phyloP scores from a whole-genome alignment of 208 protist genomes.

The Leishmania guyanensis region DNA sequence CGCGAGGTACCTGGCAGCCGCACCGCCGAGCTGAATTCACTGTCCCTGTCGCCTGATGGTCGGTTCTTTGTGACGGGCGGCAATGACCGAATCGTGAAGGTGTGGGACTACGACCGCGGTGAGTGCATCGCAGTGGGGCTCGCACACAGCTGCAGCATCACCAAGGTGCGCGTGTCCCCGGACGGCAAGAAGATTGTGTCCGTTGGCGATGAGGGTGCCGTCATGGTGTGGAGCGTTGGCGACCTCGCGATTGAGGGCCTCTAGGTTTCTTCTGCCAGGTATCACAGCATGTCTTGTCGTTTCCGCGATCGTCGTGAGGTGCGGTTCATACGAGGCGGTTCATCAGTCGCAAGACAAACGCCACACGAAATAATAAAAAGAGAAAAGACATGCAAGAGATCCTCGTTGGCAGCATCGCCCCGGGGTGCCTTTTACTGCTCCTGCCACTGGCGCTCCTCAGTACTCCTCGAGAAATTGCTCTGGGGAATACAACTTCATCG shows the following conservation, averaged over 20 bases:
- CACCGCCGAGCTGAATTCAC: slow-evolving; percentile 90
- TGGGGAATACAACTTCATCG: not conserved
- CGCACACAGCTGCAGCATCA: slow-evolving; percentile 94
- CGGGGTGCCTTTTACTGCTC: not conserved
- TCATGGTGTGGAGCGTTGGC: slow-evolving; percentile 93
- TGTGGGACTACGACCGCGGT: slow-evolving; percentile 95
- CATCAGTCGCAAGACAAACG: not conserved
- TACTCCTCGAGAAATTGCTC: not conserved
- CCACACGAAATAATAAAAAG: not conserved
- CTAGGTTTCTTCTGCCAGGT: slow-evolving; percentile 1
- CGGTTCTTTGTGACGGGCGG: slow-evolving; percentile 92
- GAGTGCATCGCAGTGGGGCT: slow-evolving; percentile 86
- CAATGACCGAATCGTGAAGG: slow-evolving; percentile 93
- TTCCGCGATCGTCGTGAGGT: not conserved
- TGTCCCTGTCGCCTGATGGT: slow-evolving; percentile 89
- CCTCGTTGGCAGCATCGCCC: not conserved
- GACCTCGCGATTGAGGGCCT: slow-evolving; percentile 47
- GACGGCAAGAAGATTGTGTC: slow-evolving; percentile 92
- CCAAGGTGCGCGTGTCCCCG: slow-evolving; percentile 88
- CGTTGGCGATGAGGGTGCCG: slow-evolving; percentile 92
- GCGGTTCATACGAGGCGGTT: not conserved
- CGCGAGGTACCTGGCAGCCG: slow-evolving; percentile 92
- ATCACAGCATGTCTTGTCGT: not conserved
- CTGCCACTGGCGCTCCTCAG: not conserved
- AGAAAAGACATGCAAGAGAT: not conserved